Percentiles rank a stretch among this genome's conserved stretches.
Conservation (phyloP, 179 eudicot genomes). For the Beta macrorhiza region DNA sequence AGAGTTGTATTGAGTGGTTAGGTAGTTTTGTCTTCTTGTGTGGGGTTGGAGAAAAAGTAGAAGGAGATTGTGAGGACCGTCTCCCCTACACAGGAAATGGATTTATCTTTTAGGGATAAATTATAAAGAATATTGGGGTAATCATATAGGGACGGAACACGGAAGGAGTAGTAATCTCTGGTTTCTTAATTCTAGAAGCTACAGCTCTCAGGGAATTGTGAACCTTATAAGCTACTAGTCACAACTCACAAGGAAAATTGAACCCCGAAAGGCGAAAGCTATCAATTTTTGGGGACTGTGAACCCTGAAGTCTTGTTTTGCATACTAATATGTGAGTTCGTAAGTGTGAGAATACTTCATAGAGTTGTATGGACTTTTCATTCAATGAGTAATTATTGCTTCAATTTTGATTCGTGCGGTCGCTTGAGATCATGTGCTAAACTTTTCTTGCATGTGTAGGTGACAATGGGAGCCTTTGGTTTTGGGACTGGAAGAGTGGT, state of each 20-base stretch:
- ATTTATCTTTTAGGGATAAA: too few species aligned
- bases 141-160: too few species aligned
- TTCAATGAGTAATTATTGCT: not conserved
- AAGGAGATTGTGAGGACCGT: too few species aligned
- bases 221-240: too few species aligned
- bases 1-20: too few species aligned
- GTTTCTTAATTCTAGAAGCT: not conserved
- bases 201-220: not conserved
- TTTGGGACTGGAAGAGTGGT: slow-evolving; percentile 99
- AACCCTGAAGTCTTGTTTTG: not conserved
- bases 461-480: slow-evolving; percentile 98
- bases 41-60: too few species aligned
- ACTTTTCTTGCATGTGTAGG: slow-evolving; percentile 38
- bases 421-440: not conserved
- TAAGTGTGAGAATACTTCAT: not conserved
- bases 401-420: not conserved
- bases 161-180: too few species aligned
- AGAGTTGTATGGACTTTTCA: not conserved
- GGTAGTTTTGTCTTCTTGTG: too few species aligned
- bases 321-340: not conserved
- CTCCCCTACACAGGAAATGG: too few species aligned
- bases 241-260: too few species aligned
- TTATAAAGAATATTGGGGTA: too few species aligned
- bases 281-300: not conserved
- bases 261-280: not conserved